A percentile compares a stretch with the other conserved stretches of the same genome.
Conservation (phyloP, 345 rosid species). For the Hypericum perforatum region DNA sequence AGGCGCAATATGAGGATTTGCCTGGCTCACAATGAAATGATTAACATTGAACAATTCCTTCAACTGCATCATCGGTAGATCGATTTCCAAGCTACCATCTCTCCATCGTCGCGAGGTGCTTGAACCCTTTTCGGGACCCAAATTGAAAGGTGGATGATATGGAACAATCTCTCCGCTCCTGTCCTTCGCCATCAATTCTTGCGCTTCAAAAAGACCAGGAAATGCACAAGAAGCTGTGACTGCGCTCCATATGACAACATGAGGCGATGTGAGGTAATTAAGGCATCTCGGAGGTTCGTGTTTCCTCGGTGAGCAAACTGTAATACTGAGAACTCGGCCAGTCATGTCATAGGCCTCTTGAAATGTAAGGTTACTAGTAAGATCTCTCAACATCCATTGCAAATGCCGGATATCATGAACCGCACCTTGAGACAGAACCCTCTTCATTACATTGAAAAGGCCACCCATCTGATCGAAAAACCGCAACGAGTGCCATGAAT, state of each 20-base stretch:
- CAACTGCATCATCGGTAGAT: conserved; percentile 95
- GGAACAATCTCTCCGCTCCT: conserved; percentile 92
- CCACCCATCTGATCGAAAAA: conserved; percentile 95
- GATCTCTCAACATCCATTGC: conserved; percentile 80
- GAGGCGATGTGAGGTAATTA: conserved; percentile 95
- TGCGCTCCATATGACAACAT: conserved; percentile 98
- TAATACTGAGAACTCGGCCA: conserved; percentile 85
- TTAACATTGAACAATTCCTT: conserved; percentile 95
- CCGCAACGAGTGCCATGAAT: conserved; percentile 64
- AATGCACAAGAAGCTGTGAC: conserved; percentile 98
- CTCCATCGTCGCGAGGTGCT: conserved; percentile 73
- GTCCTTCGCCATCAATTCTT: conserved; percentile 95
- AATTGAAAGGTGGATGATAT: conserved; percentile 87
- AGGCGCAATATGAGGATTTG: conserved; percentile 96
- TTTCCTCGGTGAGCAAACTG: conserved; percentile 95
- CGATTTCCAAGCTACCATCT: conserved; percentile 97
- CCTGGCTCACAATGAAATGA: conserved; percentile 95
- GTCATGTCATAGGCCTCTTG: conserved; percentile 98
- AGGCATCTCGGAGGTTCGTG: conserved; percentile 99
- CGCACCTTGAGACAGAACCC: conserved; percentile 85
- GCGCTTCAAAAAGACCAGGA: conserved; percentile 97
- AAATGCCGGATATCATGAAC: conserved; percentile 83
- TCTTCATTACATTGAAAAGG: conserved; percentile 64
- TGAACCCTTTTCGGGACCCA: conserved; percentile 71
- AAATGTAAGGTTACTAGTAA: conserved; percentile 91